A percentile compares a stretch with the other conserved stretches of the same genome.
Conservation (phyloP, 2,329 filamentous ascomycete species). For the Aureobasidium uvarum region DNA sequence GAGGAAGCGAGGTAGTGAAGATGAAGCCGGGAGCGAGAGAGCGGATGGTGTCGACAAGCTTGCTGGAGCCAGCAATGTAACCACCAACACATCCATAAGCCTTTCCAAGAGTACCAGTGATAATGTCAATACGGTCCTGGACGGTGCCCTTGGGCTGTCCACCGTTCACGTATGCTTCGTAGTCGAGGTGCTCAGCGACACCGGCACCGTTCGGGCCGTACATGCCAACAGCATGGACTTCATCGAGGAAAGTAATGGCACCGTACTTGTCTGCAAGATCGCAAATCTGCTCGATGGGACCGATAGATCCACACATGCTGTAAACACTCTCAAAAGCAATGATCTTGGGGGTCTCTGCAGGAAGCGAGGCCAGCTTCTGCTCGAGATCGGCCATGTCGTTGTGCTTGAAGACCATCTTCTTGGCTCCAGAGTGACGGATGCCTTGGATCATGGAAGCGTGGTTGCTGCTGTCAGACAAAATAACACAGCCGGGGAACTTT, state of each 20-base stretch:
- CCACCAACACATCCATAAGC: conserved; percentile 97
- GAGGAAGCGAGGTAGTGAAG: conserved; percentile 95
- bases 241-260: conserved; percentile 94
- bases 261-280: conserved; percentile 97
- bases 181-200: conserved; percentile 96
- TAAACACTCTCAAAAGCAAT: conserved; percentile 99
- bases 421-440: conserved; percentile 93
- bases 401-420: conserved; percentile 98
- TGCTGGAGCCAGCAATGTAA: conserved; percentile 88
- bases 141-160: conserved; percentile 76
- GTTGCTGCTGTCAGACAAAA: conserved; percentile 95
- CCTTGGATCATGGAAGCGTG: conserved; percentile 99
- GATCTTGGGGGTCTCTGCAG: conserved; percentile 85
- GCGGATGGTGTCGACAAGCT: conserved; percentile 87
- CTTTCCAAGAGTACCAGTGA: conserved; percentile 95
- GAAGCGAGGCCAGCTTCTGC: conserved; percentile 83
- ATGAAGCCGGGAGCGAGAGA: conserved; percentile 97
- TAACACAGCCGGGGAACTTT: conserved; percentile 94
- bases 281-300: conserved; percentile 92
- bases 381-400: conserved; percentile 94
- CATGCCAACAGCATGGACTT: conserved; percentile 99
- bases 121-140: conserved; percentile 96
- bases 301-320: conserved; percentile 98
- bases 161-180: conserved; percentile 69
- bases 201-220: conserved; percentile 94